Base-by-base conservation (phyloP, 164 flowering plant genomes). In the Piper longum region DNA sequence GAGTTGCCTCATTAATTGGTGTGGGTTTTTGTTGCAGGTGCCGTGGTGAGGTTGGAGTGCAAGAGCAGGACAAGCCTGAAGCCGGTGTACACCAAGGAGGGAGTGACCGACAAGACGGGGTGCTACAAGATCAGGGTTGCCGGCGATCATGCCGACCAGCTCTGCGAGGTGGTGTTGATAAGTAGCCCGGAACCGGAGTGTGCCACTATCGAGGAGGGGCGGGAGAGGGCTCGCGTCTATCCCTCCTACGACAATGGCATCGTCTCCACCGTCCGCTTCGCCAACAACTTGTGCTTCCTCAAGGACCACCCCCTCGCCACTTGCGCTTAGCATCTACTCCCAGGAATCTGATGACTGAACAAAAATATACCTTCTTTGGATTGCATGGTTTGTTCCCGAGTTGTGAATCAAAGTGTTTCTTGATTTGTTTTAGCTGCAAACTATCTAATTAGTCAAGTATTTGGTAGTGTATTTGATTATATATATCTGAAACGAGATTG, bases 241-340 rank as follows among this genome's bases (percentile, higher is more conserved):
- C 81, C 85, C 64, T 80, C 83, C 61, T 19, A 64, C 69, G 54
- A 69, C 89, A 89, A 89, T 48, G 96, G 96, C n/a, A 79, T 89
- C n/a, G 66, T 63, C 2, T 78, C 89, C 0, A 43, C 70, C 70
- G 16, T n/a, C 1, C 82, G 96, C 0, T 73, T 59, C 57, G 90
- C 87, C 64, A 89, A 89, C 65, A 60, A 73, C 52, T 59, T 89
- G 76, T 87, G 85, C 8, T 89, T 85, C 77, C 16, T 62, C 69
- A 75, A 42, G 69, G 75, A 80, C 2, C 58, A 64, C 41, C 68
- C 87, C 17, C 6, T 70, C 54, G 16, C 80, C 48, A 78, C 66
- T 5, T 89, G 93, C 66, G 6, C 77, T 84, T 41, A n/a, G 13
- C 52, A 12, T 9, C 14, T 48, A 48, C 36, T 26, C 36, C 52